phyloP scores from a whole-genome alignment of 164 flowering plant species.

The Vitis riparia region DNA sequence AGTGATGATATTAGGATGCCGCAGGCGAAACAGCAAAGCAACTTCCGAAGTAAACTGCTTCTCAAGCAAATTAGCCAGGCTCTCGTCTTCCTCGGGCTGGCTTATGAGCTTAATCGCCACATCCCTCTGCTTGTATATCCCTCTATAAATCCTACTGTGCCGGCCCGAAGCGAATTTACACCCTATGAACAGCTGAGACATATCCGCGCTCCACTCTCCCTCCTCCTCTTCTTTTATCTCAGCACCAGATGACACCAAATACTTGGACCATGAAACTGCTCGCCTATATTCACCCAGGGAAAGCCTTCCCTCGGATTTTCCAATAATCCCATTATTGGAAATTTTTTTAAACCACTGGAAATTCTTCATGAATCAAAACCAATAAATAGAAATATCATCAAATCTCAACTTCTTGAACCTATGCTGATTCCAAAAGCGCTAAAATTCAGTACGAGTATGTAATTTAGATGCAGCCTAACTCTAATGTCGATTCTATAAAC shows the following conservation, averaged over 20 bases:
- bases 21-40: conserved; percentile 54
- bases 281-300: conserved; percentile 78
- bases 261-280: conserved; percentile 86
- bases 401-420: not conserved
- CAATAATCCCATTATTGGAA: conserved; percentile 40
- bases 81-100: conserved; percentile 76
- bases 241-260: conserved; percentile 71
- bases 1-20: conserved; percentile 81
- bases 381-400: conserved; percentile 13
- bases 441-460: not conserved
- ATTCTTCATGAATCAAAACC: conserved; percentile 47
- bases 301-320: conserved; percentile 48
- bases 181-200: conserved; percentile 78
- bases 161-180: conserved; percentile 74
- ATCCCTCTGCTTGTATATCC: conserved; percentile 68
- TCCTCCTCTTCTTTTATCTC: conserved; percentile 73
- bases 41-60: conserved; percentile 76
- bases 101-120: conserved; percentile 86
- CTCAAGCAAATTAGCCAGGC: conserved; percentile 62
- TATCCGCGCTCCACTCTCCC: conserved; percentile 81
- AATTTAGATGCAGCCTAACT: not conserved
- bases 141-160: conserved; percentile 81
- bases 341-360: conserved; percentile 57
- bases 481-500: not conserved
- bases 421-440: conserved; percentile 4